These are phyloP conservation scores for Azolla pinnata DNA, from an alignment of 75 land plant genomes.

Conservation along the genomic window DNA sequence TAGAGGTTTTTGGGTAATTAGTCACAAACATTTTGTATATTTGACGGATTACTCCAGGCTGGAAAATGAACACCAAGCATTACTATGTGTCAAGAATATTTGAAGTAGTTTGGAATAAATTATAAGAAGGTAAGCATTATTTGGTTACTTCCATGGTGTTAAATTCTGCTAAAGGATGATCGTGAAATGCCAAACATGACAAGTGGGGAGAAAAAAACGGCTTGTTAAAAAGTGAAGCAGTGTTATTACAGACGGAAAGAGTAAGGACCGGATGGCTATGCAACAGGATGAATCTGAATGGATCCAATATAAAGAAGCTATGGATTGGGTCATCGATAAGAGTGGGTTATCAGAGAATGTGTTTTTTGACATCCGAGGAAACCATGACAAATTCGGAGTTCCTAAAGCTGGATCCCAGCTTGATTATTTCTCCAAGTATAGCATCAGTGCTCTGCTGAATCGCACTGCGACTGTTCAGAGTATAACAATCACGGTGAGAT, in stretches of 20 bases:
- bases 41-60: no score
- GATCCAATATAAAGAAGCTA: slow-evolving; percentile 34
- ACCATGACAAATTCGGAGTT: slow-evolving; percentile 61
- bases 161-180: no score
- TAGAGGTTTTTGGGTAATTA: no score
- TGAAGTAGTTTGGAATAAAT: no score
- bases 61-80: no score
- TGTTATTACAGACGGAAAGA: slow-evolving; percentile 47
- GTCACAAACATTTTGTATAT: no score
- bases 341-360: slow-evolving; percentile 31
- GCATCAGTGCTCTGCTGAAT: slow-evolving; percentile 36
- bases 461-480: slow-evolving; percentile 37
- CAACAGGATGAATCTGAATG: slow-evolving; percentile 54
- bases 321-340: slow-evolving; percentile 22
- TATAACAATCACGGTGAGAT: slow-evolving; percentile 31
- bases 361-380: slow-evolving; percentile 50
- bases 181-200: no score
- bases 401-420: slow-evolving; percentile 27
- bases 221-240: no score
- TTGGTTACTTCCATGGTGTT: no score
- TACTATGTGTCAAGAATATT: no score
- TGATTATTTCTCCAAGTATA: slow-evolving; percentile 46
- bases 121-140: no score
- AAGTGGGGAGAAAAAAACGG: no score
- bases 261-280: slow-evolving; percentile 27